Evolutionary conservation across 2,329 filamentous ascomycete genomes (phyloP).

Genomic region (Calonectria montana): DNA sequence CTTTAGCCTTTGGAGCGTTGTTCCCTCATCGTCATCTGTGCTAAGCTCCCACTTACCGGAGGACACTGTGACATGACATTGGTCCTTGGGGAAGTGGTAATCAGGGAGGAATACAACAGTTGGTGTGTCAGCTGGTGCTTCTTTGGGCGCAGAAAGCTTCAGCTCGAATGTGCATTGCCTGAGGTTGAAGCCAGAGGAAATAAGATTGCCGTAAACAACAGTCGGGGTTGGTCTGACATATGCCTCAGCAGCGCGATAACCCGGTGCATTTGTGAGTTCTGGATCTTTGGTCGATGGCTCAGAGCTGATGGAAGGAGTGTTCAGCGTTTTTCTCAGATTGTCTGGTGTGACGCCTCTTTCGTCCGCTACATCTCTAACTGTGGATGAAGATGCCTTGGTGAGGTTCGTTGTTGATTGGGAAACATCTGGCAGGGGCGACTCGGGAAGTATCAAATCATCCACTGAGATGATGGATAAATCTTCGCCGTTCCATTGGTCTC

Average conservation of each 20-base stretch:
- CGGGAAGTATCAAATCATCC: slow-evolving; percentile 77
- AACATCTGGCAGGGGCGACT: slow-evolving; percentile 61
- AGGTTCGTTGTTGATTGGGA: slow-evolving; percentile 59
- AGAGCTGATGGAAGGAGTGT: slow-evolving; percentile 74
- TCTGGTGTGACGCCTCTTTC: slow-evolving; percentile 74
- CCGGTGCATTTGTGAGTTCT: slow-evolving; percentile 72
- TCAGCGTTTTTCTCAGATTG: slow-evolving; percentile 81
- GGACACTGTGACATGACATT: slow-evolving; percentile 78
- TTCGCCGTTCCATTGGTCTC: slow-evolving; percentile 97
- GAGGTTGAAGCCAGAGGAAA: slow-evolving; percentile 84
- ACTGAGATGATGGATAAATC: slow-evolving; percentile 90
- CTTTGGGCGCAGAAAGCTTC: slow-evolving; percentile 69
- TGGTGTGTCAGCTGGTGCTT: slow-evolving; percentile 72
- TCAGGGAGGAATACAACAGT: slow-evolving; percentile 90
- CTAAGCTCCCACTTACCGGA: slow-evolving; percentile 92
- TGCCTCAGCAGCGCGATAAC: slow-evolving; percentile 91
- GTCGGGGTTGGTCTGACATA: slow-evolving; percentile 89
- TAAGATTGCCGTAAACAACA: slow-evolving; percentile 76
- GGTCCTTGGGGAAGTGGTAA: slow-evolving; percentile 87
- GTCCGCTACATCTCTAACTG: slow-evolving; percentile 57
- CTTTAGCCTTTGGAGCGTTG: slow-evolving; percentile 78
- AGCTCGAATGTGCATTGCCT: slow-evolving; percentile 82
- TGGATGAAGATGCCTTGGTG: slow-evolving; percentile 35
- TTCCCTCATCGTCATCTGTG: slow-evolving; percentile 75
- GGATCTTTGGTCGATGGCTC: slow-evolving; percentile 63